Base-by-base conservation (phyloP, 1,139 yeast species). In the Lodderomyces margitis region DNA sequence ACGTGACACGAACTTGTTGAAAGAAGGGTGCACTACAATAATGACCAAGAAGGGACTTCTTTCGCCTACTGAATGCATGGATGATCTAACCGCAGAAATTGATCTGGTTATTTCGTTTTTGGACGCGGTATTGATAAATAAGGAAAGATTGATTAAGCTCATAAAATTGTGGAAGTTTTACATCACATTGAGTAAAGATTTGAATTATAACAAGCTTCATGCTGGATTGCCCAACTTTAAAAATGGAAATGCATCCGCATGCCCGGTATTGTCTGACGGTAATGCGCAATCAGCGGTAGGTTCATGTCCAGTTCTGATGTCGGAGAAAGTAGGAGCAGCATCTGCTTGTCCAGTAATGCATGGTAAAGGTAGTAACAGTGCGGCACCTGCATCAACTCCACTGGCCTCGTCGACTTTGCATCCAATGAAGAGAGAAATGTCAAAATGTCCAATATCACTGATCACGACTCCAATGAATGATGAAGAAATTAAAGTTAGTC, bases 161-260 rank as follows among this genome's bases (percentile, higher is more conserved):
- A 49, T 61, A 8, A 68, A 68, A 46, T 57, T 69, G 40, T 72
- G 78, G 78, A 62, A 59, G 36, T 70, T 70, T 40, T 70, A 70
- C 52, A 48, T 64, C 43, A 67, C 72, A 1, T 63, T 70, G 42
- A 62, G 61, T 40, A 55, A 64, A 52, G 60, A 54, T 38, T 48
- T 63, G 6, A 63, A 62, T 43, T 66, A 68, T 47, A 67, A 67
- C 15, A 63, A 60, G 40, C 52, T 68, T 21, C 77, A 68, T 51
- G 58, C 63, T 4, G 59, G 62, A 44, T 54, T 68, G 4, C 66
- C 70, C 1, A 64, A 50, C 17, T 62, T 66, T 46, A 53, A 51
- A 21, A 48, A 44, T 15, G 33, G 36, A 5, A 41, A 19, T 30
- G 36, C 36, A 12, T 19, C 40, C 9, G 36, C 21, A 21, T 47